Conservation (phyloP, 768 basidiomycete species). For the Gymnopilus junonius region DNA sequence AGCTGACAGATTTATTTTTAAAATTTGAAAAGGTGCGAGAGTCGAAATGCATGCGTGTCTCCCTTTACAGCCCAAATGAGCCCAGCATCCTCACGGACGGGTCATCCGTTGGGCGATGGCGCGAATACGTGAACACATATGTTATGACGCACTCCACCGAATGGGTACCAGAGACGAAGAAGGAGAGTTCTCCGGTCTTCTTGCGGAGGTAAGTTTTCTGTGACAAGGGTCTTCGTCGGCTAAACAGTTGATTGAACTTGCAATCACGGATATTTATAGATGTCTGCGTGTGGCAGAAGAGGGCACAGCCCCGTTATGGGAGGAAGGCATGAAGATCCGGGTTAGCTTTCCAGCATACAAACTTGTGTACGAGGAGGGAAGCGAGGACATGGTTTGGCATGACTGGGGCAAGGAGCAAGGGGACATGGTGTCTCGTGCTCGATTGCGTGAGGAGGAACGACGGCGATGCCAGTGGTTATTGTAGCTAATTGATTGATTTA, state of each 20-base stretch:
- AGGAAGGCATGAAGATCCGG: constrained; percentile 52
- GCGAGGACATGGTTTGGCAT: constrained; percentile 61
- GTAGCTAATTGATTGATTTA: constrained; percentile 7
- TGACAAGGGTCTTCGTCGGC: constrained; percentile 19
- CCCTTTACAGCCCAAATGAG: constrained; percentile 64
- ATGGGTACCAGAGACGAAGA: constrained; percentile 56
- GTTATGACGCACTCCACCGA: constrained; percentile 74
- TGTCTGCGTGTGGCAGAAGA: constrained; percentile 45
- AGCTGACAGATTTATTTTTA: constrained; percentile 19
- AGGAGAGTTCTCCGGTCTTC: constrained; percentile 46
- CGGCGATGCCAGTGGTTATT: constrained; percentile 34
- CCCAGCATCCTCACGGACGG: constrained; percentile 65
- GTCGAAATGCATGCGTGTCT: constrained; percentile 59
- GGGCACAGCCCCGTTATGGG: constrained; percentile 42
- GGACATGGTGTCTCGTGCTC: constrained; percentile 40
- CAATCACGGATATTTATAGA: constrained; percentile 51
- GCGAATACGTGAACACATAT: constrained; percentile 75
- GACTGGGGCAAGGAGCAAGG: constrained; percentile 36
- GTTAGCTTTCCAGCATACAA: constrained; percentile 67
- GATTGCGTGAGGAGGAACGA: constrained; percentile 59
- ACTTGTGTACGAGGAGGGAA: constrained; percentile 66
- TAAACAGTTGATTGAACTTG: constrained; percentile 29
- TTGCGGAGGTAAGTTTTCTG: constrained; percentile 57
- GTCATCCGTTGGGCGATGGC: constrained; percentile 61
- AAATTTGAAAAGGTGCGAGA: constrained; percentile 51